phyloP scores from a whole-genome alignment of 2,329 filamentous ascomycete genomes.

The Colletotrichum sp. region DNA sequence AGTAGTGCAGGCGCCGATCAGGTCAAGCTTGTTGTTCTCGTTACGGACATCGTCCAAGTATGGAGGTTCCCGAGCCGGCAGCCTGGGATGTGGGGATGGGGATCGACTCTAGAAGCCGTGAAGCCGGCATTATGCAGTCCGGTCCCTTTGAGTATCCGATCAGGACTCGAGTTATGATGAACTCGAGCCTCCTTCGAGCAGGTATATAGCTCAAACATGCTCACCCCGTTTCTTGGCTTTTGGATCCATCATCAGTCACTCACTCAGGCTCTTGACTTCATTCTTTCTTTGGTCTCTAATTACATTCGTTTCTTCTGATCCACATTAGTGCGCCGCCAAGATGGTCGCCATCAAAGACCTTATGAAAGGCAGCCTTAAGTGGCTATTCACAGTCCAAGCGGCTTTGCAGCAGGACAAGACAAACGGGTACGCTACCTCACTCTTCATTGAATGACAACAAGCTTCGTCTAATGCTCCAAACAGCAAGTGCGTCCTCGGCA shows the following conservation, averaged over 20 bases:
- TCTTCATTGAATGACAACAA: background rate
- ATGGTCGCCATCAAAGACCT: conserved; percentile 28
- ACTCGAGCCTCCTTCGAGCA: background rate
- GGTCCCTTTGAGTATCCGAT: background rate
- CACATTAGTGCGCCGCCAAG: conserved; percentile 7
- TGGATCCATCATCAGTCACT: background rate
- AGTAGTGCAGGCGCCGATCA: background rate
- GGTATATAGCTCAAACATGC: conserved; percentile 16
- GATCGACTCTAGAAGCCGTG: background rate
- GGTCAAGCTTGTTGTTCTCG: background rate
- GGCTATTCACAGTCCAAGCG: conserved; percentile 24
- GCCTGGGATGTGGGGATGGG: background rate
- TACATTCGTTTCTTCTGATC: background rate
- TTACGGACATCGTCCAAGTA: background rate
- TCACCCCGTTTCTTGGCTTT: background rate
- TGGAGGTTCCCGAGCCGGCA: background rate
- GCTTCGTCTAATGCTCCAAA: conserved; percentile 2
- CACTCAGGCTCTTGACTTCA: background rate
- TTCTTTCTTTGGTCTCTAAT: background rate
- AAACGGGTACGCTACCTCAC: conserved; percentile 37
- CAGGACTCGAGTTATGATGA: background rate
- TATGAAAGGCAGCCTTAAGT: conserved; percentile 12
- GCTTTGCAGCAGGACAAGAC: conserved; percentile 37
- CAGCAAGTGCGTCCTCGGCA: conserved; percentile 47
- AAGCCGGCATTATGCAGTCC: background rate